Percentiles rank a stretch among this genome's conserved stretches.
phyloP scores from a whole-genome alignment of 768 basidiomycete genomes.

The Clavulina sp. region DNA sequence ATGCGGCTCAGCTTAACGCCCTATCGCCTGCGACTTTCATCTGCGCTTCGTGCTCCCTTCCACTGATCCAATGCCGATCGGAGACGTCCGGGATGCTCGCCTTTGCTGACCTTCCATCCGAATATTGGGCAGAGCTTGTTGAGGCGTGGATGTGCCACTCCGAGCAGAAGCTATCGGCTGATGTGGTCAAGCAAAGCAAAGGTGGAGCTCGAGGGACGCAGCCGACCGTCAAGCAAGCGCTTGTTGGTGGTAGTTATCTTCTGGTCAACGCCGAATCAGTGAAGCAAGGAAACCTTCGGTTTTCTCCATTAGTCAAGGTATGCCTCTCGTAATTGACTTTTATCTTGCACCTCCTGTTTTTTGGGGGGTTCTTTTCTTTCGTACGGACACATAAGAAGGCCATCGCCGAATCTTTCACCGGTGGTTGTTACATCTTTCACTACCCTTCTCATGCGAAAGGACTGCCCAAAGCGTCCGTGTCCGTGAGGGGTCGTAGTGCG shows the following conservation, averaged over 20 bases:
- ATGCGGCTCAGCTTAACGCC: constrained; percentile 44
- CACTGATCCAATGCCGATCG: constrained; percentile 28
- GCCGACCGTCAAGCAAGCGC: constrained; percentile 51
- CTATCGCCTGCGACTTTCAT: constrained; percentile 46
- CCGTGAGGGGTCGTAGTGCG: not conserved
- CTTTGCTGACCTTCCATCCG: constrained; percentile 82
- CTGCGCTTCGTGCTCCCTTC: constrained; percentile 65
- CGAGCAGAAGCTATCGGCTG: constrained; percentile 67
- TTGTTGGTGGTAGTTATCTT: constrained; percentile 84
- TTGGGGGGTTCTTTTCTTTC: constrained; percentile 6
- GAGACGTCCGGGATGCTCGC: not conserved
- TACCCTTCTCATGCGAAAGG: not conserved
- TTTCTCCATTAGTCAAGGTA: not conserved
- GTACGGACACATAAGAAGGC: constrained; percentile 83
- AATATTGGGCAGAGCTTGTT: constrained; percentile 93
- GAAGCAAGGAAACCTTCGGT: constrained; percentile 28
- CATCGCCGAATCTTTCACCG: constrained; percentile 57
- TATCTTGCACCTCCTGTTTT: constrained; percentile 8
- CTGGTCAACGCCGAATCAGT: constrained; percentile 51
- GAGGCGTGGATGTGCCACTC: constrained; percentile 98
- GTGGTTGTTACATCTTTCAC: constrained; percentile 25
- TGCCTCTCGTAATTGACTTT: too few species aligned
- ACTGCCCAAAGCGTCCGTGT: not conserved
- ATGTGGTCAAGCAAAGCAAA: constrained; percentile 37
- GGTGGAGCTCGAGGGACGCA: constrained; percentile 73